A percentile compares a stretch with the other conserved stretches of the same genome.
These are phyloP conservation scores for Kluyveromyces nonfermentans DNA, from an alignment of 805 yeast species.

Conservation along the genomic window DNA sequence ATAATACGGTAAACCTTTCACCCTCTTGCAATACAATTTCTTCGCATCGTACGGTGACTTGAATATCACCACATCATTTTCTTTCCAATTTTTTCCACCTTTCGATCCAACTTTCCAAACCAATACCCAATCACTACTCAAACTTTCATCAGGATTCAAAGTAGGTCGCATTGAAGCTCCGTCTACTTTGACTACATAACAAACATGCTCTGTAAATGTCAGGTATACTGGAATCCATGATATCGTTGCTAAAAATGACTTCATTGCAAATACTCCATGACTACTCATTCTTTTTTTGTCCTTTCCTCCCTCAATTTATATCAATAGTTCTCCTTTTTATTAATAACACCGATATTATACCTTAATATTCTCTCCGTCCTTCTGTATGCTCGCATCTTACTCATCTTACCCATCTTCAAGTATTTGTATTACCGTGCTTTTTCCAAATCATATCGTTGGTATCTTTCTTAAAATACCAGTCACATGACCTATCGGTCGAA, in stretches of 20 bases:
- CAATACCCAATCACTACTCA: conserved; percentile 50
- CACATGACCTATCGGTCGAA: no score
- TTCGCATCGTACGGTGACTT: conserved; percentile 77
- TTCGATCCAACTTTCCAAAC: conserved; percentile 56
- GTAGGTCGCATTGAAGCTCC: conserved; percentile 90
- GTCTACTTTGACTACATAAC: conserved; percentile 61
- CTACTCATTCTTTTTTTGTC: not conserved
- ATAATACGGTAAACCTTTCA: conserved; percentile 71
- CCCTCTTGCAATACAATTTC: conserved; percentile 65
- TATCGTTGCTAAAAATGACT: conserved; percentile 31
- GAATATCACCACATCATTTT: conserved; percentile 66
- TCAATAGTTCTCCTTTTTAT: not conserved
- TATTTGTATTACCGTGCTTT: no score
- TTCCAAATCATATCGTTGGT: no score
- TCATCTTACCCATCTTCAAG: no score
- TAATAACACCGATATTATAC: not conserved
- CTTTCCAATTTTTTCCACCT: conserved; percentile 34
- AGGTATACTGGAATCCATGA: conserved; percentile 78
- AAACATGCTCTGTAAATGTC: conserved; percentile 59
- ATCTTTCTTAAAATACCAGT: no score
- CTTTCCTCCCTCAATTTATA: no score
- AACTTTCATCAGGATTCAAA: conserved; percentile 54
- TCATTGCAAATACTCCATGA: conserved; percentile 3
- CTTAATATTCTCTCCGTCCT: no score
- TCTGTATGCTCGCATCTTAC: no score